Evolutionary conservation across 768 basidiomycete species (phyloP), one percentile per base, ranked within the genome.

Genomic region (Boletus bicolor): DNA sequence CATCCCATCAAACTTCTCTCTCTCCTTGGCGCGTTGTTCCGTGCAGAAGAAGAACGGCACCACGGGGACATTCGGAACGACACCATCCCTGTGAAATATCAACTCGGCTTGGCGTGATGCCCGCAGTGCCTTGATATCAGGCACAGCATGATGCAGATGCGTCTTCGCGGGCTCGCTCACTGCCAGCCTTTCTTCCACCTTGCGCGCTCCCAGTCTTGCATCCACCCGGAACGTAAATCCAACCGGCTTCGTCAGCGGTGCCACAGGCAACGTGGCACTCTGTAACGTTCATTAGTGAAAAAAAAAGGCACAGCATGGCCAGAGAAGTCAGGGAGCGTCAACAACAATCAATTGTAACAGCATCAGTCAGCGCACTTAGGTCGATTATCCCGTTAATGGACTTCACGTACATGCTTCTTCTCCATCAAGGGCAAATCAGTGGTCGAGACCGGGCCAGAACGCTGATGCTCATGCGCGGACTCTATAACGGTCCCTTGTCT

Each of bases 1-100:
- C 67, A 70, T 75, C 58, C 76, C 78, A 45, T 90, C 85, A 68
- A 85, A 90, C 73, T 76, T 76, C 64, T 78, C 82, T 48, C 87
- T 79, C 65, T 88, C 85, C 61, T 75, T 77, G 56, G 81, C 78
- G 36, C 89, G 79, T 15, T 67, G 69, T 36, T 83, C 82, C 7
- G 86, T 88, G 53, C 68, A 73, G 56, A 87, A 75, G 51, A 71
- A 63, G 39, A 82, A 73, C 10, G 79, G 72, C 39, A 44, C 53
- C 5, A 52, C 65, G 49, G 65, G 54, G 0, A 44, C 11, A 71
- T 64, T 11, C 83, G 83, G 5, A 47, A 73, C 74, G 19, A 79
- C 63, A 32, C 78, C 77, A 58, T 77, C 78, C 60, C 77, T 80
- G 35, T 77, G 77, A 42, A 73, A 73, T 12, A 74, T 72, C 1